Base-by-base conservation (phyloP, 2,329 filamentous ascomycete genomes). In the Penicillium psychrosexuale region DNA sequence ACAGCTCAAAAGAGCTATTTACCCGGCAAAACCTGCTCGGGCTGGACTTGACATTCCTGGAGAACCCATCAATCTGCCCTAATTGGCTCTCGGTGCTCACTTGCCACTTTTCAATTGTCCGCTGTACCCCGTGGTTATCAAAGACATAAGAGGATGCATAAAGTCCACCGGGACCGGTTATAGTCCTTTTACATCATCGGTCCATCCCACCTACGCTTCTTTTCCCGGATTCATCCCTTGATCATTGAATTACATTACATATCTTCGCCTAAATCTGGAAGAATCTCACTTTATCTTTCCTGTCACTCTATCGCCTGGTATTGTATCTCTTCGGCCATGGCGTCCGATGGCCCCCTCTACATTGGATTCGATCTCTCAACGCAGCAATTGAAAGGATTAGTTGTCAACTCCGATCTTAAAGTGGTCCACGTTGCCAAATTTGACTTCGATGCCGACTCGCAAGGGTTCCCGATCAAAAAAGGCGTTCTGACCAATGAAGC, bases 351-450 rank as follows among this genome's bases (percentile, higher is more conserved):
- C 31, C 86, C 89, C 17, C 78, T 96, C 58, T 96, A 96, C 71
- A 81, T 96, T 68, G 94, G 94, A 57, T 92, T 97, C 73, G 94
- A 99, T 77, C 86, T 97, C 57, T 97, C 92, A 40, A 97, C 94
- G 55, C 94, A 97, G 75, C 93, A 97, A 73, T 82, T 97, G 55
- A 97, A 99, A 82, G 92, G 90, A 63, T 87, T 97, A 62, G 88
- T 94, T 48, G 89, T 97, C 62, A 84, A 87, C 53, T 90, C 91
- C 4, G 83, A 91, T 64, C 85, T 97, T 60, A 88, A 88, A 65
- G 87, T 94, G 47, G 79, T 89, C 15, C 84, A 90, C 64, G 84
- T 96, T 74, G 90, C 91, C 68, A 96, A 95, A 72, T 92, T 96
- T 72, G 92, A 96, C 75, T 97, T 99, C 68, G 94, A 97, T 73